These are phyloP conservation scores for thale cress (Arabidopsis thaliana) DNA, from an alignment of 345 rosid species.

Conservation along the genomic window TAIR10.1 NC_003075.7:7232501-7233000, in stretches of 20 bases:
- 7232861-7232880: slow-evolving; percentile 65
- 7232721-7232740: neutral
- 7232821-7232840: slow-evolving; percentile 92
- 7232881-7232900: slow-evolving; percentile 58
- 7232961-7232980: slow-evolving; percentile 83
- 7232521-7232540: neutral
- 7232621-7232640: neutral
- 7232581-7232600: neutral
- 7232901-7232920: slow-evolving; percentile 76
- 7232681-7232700: neutral
- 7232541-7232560: neutral
- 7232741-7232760: neutral
- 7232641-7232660: neutral
- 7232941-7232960: slow-evolving; percentile 91
- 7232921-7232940: slow-evolving; percentile 75
- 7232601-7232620: neutral
- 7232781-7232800: slow-evolving; percentile 1
- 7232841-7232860: slow-evolving; percentile 96
- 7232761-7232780: neutral
- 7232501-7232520: neutral
- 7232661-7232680: slow-evolving; percentile 1
- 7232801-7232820: slow-evolving; percentile 91
- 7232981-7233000: slow-evolving; percentile 70
- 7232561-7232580: neutral
- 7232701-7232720: neutral